Base-by-base conservation (phyloP, 1,284 basidiomycete species). In the Spongispora temasekensis region DNA sequence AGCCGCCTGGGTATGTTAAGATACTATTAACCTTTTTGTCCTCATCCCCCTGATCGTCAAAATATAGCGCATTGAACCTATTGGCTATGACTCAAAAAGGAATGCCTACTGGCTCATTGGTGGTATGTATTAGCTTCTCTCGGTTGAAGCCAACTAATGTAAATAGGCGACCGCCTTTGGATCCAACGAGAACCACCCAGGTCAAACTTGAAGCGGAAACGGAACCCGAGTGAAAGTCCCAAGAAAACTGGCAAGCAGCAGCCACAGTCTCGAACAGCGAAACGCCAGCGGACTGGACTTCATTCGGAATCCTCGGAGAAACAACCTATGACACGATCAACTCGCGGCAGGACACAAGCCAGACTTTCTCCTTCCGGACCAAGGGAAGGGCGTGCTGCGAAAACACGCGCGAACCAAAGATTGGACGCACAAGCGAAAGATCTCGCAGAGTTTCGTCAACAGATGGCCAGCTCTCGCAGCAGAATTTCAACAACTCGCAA, bases 81-180 rank as follows among this genome's bases (percentile, higher is more conserved):
- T 95, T 65, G 94, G 95, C 9, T 93, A 90, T 70, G 94, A 97
- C 70, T 81, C 84, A 21, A 87, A 89, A 67, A 81, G 81, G 25
- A 95, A 94, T 73, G 88, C 90, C 0, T 97, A 95, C 73, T 95
- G 93, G 93, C 78, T 94, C 23, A 92, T 95, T 67, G 93, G 94
- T 30, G 81, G 89, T 90, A 74, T 51, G 81, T 65, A 5, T 35
- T 52, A 58, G 25, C 34, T 57, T 68, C n/a, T 35, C 28, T 25
- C 50, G 10, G 8, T 27, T 53, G 23, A 55, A 52, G 27, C 34
- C 53, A 28, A 46, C 58, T 60, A 56, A 68, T 23, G 19, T 34
- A 31, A 25, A 21, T 54, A 85, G 86, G 85, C 61, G 90, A 95
- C 68, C 89, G 94, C 21, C 81, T 96, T 21, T 97, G 94, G 94